Evolutionary conservation across 1,284 basidiomycete species (phyloP).

Genomic region (Boletus nobilissimus): DNA sequence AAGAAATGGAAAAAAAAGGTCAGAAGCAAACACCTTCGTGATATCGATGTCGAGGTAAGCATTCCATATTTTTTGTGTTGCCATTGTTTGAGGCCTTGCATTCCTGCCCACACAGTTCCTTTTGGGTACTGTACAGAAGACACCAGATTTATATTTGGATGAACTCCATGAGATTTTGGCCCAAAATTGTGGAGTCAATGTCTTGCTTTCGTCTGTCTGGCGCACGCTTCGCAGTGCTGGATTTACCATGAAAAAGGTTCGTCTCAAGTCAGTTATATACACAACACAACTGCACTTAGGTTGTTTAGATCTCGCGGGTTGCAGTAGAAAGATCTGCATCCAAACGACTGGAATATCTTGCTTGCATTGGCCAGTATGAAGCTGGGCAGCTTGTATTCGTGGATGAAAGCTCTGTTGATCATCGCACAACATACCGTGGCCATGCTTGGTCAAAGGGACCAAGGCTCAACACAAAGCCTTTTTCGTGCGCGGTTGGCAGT

Average conservation of each 20-base stretch:
- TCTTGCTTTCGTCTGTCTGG: not conserved
- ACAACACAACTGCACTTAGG: too few relatives aligned
- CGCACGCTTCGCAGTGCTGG: not conserved
- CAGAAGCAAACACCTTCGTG: not conserved
- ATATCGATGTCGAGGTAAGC: not conserved
- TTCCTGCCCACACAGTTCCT: not conserved
- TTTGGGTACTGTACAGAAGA: not conserved
- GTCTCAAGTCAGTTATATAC: too few relatives aligned
- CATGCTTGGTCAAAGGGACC: too few relatives aligned
- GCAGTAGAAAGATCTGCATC: too few relatives aligned
- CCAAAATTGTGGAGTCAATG: not conserved
- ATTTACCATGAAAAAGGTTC: not conserved
- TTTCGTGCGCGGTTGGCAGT: slow-evolving; percentile 9
- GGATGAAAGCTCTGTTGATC: too few relatives aligned
- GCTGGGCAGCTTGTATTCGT: too few relatives aligned
- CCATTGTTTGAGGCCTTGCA: too few relatives aligned
- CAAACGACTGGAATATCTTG: too few relatives aligned
- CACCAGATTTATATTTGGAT: not conserved
- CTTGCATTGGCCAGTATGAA: too few relatives aligned
- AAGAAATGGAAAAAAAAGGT: not conserved
- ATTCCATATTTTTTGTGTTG: too few relatives aligned
- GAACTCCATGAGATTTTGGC: not conserved
- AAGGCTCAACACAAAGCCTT: slow-evolving; percentile 16
- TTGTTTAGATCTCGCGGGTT: too few relatives aligned
- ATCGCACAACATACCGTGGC: too few relatives aligned